Base-by-base conservation (phyloP, 2,329 filamentous ascomycete genomes). In the Pestalotiopsis sp. region DNA sequence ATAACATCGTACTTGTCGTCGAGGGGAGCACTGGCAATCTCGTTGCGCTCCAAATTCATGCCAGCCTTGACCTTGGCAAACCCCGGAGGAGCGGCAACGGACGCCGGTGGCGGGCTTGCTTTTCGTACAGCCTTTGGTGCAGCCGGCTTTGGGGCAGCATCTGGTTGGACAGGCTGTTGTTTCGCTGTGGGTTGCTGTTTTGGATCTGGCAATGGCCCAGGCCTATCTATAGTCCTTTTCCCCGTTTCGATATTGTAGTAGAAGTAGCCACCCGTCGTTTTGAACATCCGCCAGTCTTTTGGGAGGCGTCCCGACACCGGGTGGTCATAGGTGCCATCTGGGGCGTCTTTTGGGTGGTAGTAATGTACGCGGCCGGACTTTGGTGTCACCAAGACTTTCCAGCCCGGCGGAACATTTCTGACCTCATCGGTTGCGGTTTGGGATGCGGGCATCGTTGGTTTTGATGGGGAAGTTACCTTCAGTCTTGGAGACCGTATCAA, bases 1-100 rank as follows among this genome's bases (percentile, higher is more conserved):
- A 68, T 31, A 14, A 58, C n/a, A 41, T 67, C 23, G 38, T 70
- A 69, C 57, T 68, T 52, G 56, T 66, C 25, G 7, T 64, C 23
- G 20, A 68, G 60, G 5, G 69, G 25, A 14, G n/a, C 45, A 14
- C 13, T 12, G 5, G 58, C 49, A 36, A 68, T 58, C n/a, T 3
- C 23, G 1, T 64, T 64, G 2, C 61, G 38, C 41, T 64, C 61
- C 11, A 64, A n/a, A 3, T 45, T 45, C 38, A 64, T 45, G 20
- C 61, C 61, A 3, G 61, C 20, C 20, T 23, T 49, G 41, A 64
- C 61, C 14, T 64, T 23, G 4, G 39, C 38, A 49, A 25, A 64
- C 11, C 61, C 61, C 7, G 13, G 6, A 25, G 61, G 61, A 7
- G 57, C 11, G 9, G 45, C 45, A 39, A 49, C 7, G 3, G n/a